Percentiles rank a stretch among this genome's conserved stretches.
Conservation (phyloP, 108 stramenopile species). For the Stephanodiscus minutulus region DNA sequence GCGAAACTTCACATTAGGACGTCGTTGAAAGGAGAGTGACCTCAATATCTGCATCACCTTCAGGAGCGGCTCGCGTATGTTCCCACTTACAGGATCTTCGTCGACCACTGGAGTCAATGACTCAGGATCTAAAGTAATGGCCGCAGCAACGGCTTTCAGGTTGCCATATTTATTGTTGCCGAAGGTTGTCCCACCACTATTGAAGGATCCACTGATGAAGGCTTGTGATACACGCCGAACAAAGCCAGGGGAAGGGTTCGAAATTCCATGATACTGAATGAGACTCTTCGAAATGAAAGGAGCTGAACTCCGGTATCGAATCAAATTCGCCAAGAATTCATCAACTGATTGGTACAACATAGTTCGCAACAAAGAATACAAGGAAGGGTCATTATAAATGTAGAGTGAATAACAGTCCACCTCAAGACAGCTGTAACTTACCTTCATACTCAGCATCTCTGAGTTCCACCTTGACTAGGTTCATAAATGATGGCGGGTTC, state of each 20-base stretch:
- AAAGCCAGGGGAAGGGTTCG: slow-evolving; percentile 73
- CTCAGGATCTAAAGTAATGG: slow-evolving; percentile 57
- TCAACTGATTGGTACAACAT: slow-evolving; percentile 11
- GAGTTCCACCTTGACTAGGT: slow-evolving; percentile 29
- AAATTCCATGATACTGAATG: slow-evolving; percentile 67
- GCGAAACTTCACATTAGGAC: slow-evolving; percentile 28
- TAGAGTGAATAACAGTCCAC: background rate
- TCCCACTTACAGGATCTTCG: slow-evolving; percentile 55
- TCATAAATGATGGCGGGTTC: slow-evolving; percentile 40
- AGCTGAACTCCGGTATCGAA: slow-evolving; percentile 50
- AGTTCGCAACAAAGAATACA: background rate
- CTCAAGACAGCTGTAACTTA: background rate
- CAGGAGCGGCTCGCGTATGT: slow-evolving; percentile 52
- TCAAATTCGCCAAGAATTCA: slow-evolving; percentile 28
- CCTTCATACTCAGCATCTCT: slow-evolving; percentile 50
- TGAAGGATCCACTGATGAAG: slow-evolving; percentile 43
- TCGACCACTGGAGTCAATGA: slow-evolving; percentile 47
- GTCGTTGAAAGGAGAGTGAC: slow-evolving; percentile 38
- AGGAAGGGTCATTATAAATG: background rate
- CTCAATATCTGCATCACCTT: slow-evolving; percentile 58
- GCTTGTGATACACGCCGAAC: slow-evolving; percentile 47
- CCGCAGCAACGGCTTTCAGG: slow-evolving; percentile 54
- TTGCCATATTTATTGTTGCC: slow-evolving; percentile 50
- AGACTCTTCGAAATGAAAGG: slow-evolving; percentile 64
- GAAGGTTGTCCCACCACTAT: slow-evolving; percentile 39